phyloP scores from a whole-genome alignment of 2,329 filamentous ascomycete species.

The Pyrenophora tritici-repentis region DNA sequence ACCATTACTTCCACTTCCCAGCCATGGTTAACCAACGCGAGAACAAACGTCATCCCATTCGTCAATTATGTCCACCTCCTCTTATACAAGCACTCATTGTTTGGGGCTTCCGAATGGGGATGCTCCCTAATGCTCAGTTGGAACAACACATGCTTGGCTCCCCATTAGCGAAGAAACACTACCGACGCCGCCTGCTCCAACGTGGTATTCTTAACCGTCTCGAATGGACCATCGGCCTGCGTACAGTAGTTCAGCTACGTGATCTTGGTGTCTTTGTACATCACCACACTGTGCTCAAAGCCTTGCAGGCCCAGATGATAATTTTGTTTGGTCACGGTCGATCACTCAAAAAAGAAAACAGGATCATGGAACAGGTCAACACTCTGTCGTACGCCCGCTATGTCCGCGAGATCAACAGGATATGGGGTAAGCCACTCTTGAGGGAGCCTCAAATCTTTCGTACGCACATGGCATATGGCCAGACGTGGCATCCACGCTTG shows the following conservation, averaged over 20 bases:
- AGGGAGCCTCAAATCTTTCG: constrained; percentile 25
- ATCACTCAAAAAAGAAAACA: constrained; percentile 30
- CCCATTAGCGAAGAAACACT: constrained; percentile 29
- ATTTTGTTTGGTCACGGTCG: constrained; percentile 37
- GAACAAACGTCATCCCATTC: constrained; percentile 30
- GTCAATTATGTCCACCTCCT: constrained; percentile 28
- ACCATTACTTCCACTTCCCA: constrained; percentile 26
- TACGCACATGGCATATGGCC: constrained; percentile 7
- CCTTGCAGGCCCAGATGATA: constrained; percentile 34
- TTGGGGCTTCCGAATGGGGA: constrained; percentile 42
- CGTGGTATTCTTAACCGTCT: constrained; percentile 22
- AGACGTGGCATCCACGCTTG: constrained; percentile 27
- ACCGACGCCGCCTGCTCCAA: constrained; percentile 26
- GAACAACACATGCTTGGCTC: constrained; percentile 33
- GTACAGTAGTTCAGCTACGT: constrained; percentile 34
- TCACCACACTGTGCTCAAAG: constrained; percentile 31
- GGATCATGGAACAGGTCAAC: constrained; percentile 31
- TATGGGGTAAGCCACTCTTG: constrained; percentile 37
- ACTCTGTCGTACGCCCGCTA: constrained; percentile 27
- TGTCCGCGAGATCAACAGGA: constrained; percentile 32
- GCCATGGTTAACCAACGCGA: constrained; percentile 9
- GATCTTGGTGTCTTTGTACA: constrained; percentile 36
- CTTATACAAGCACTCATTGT: constrained; percentile 39
- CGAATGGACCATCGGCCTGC: constrained; percentile 38
- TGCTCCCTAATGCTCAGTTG: constrained; percentile 28